A percentile compares a stretch with the other conserved stretches of the same genome.
These are phyloP conservation scores for Bolboschoenus planiculmis DNA, from an alignment of 176 grass and related monocot species.

Conservation along the genomic window DNA sequence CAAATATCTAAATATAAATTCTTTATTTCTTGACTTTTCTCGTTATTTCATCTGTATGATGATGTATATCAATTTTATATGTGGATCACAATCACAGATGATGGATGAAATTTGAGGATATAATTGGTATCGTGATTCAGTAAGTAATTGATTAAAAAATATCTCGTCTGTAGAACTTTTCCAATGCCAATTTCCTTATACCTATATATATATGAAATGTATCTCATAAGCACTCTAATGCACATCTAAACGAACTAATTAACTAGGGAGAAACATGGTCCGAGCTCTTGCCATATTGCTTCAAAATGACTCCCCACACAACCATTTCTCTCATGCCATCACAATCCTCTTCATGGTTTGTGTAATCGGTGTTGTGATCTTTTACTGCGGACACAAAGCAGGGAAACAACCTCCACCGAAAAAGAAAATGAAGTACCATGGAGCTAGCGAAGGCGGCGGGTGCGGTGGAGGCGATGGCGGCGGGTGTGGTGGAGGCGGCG, in stretches of 20 bases:
- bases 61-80: too few relatives aligned
- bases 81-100: too few relatives aligned
- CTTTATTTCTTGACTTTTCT: too few relatives aligned
- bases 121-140: too few relatives aligned
- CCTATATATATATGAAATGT: neutral
- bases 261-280: neutral
- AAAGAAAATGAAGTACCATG: neutral
- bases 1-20: too few relatives aligned
- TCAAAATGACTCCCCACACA: neutral
- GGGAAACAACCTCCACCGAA: neutral
- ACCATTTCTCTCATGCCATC: neutral
- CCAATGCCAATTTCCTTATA: too few relatives aligned
- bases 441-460: too few relatives aligned
- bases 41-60: too few relatives aligned
- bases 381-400: constrained; percentile 5
- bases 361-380: neutral
- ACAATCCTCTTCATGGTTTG: constrained; percentile 1
- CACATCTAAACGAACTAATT: neutral
- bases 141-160: too few relatives aligned
- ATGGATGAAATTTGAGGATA: too few relatives aligned
- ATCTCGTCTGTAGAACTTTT: too few relatives aligned
- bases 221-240: neutral
- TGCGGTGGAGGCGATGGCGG: too few relatives aligned
- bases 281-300: neutral
- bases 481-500: neutral